These are phyloP conservation scores for Plantago rigida DNA, from an alignment of 305 asterid species.

Conservation along the genomic window DNA sequence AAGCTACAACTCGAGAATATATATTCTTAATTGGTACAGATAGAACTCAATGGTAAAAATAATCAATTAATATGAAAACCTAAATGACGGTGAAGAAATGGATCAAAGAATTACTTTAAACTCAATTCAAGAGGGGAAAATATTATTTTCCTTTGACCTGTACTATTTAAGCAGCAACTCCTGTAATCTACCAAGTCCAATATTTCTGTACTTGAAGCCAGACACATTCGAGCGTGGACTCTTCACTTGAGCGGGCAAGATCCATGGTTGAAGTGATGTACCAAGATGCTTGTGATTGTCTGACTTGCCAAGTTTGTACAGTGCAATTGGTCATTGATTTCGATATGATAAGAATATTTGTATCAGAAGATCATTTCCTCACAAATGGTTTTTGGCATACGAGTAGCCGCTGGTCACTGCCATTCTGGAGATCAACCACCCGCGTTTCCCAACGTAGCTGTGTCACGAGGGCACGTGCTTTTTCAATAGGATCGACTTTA, in stretches of 20 bases:
- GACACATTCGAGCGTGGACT: conserved; percentile 17
- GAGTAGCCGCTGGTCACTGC: conserved; percentile 80
- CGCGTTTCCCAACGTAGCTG: conserved; percentile 95
- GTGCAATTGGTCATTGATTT: conserved; percentile 15
- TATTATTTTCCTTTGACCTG: conserved; percentile 30
- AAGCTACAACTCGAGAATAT: conserved; percentile 23
- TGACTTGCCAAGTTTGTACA: conserved; percentile 25
- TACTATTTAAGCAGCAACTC: conserved; percentile 29
- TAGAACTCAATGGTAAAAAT: conserved; percentile 39
- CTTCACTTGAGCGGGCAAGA: conserved; percentile 25
- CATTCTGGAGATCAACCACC: conserved; percentile 71
- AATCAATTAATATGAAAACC: conserved; percentile 36
- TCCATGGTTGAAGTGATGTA: conserved; percentile 19
- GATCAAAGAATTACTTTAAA: conserved; percentile 45
- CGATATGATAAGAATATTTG: conserved; percentile 24
- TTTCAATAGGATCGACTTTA: conserved; percentile 50
- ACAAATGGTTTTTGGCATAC: conserved; percentile 87
- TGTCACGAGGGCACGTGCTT: conserved; percentile 52
- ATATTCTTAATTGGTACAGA: conserved; percentile 26
- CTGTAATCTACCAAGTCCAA: conserved; percentile 44
- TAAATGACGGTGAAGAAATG: conserved; percentile 18
- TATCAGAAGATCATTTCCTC: conserved; percentile 54
- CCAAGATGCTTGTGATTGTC: conserved; percentile 5
- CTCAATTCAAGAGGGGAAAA: conserved; percentile 33
- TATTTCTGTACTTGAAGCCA: conserved; percentile 26